Evolutionary conservation across 116 monocot species (phyloP).

Genomic region (Phalaenopsis hybrid): DNA sequence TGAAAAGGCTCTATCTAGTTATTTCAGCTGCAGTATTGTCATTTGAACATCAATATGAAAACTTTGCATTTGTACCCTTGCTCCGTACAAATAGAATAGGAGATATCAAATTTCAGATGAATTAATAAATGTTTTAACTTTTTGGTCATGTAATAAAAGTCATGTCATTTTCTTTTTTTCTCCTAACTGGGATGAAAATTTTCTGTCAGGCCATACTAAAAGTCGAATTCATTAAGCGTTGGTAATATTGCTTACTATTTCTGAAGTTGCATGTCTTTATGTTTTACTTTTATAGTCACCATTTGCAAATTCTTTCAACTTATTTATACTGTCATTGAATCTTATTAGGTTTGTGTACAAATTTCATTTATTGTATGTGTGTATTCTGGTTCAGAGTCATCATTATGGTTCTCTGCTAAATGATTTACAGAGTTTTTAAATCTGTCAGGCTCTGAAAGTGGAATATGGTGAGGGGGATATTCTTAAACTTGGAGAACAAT

Average conservation of each 20-base stretch:
- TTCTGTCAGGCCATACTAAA: background rate
- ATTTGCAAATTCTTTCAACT: background rate
- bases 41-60: background rate
- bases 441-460: constrained; percentile 5
- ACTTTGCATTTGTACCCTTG: background rate
- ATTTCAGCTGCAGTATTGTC: background rate
- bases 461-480: constrained; percentile 10
- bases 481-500: background rate
- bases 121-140: background rate
- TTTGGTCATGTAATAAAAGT: background rate
- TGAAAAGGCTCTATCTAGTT: background rate
- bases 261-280: background rate
- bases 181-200: no score
- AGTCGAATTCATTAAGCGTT: background rate
- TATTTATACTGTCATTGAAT: background rate
- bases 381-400: background rate
- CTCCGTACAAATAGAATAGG: background rate
- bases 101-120: background rate
- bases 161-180: background rate
- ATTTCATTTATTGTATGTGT: background rate
- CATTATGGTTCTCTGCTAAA: background rate
- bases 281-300: background rate
- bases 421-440: background rate
- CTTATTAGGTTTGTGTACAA: background rate
- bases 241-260: background rate